phyloP scores from a whole-genome alignment of 768 basidiomycete genomes.

The Rickenella mellea region DNA sequence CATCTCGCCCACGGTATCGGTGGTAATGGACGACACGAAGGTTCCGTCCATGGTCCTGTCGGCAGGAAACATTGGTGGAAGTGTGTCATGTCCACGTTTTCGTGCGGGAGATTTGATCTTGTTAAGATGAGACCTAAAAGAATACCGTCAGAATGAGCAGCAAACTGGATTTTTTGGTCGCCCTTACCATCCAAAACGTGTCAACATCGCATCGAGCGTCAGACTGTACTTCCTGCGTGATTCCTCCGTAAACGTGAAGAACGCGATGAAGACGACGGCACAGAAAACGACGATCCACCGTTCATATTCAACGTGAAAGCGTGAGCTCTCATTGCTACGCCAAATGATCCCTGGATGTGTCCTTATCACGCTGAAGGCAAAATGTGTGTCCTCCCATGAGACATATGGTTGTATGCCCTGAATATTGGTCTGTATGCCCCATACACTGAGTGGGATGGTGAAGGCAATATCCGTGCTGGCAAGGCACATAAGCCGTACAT shows the following conservation, averaged over 20 bases:
- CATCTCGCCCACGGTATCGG: too few species aligned
- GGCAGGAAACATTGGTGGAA: too few species aligned
- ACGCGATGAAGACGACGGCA: conserved; percentile 49
- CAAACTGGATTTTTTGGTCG: too few species aligned
- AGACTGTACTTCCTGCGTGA: conserved; percentile 43
- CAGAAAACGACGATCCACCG: conserved; percentile 42
- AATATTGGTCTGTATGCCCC: conserved; percentile 14
- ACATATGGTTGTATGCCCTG: conserved; percentile 31
- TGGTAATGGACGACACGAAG: too few species aligned
- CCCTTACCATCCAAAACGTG: conserved; percentile 24
- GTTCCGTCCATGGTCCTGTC: too few species aligned
- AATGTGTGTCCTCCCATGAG: conserved; percentile 44
- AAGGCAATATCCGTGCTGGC: conserved; percentile 7
- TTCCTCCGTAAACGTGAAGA: conserved; percentile 59
- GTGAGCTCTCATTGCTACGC: conserved; percentile 34
- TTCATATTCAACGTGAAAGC: conserved; percentile 30
- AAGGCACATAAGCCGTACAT: conserved; percentile 10
- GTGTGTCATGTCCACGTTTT: too few species aligned
- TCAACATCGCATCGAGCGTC: conserved; percentile 28
- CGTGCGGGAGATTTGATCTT: too few species aligned
- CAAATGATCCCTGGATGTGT: conserved; percentile 33
- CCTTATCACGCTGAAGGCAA: conserved; percentile 33
- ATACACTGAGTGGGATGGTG: conserved; percentile 13
- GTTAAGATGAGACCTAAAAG: too few species aligned
- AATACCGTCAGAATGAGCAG: too few species aligned